Base-by-base conservation (phyloP, 163 green algal genomes). In the Coccomyxa subellipsoidea region DNA sequence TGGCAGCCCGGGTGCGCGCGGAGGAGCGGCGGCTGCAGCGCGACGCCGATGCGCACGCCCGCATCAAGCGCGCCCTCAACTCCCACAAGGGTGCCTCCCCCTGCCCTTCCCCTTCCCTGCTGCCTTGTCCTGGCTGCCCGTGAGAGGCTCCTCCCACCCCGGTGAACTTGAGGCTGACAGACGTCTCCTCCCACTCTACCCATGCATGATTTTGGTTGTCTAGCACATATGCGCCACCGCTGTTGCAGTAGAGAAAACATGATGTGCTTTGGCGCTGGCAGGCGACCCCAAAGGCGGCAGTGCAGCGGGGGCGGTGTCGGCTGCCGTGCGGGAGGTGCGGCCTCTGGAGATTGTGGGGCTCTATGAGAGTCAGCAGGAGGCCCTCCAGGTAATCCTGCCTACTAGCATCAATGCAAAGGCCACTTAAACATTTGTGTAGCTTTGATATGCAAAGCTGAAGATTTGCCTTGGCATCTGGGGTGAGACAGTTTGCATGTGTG, bases 331-430 rank as follows among this genome's bases (percentile, higher is more conserved):
- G 0, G 92, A 96, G 86, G 82, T 96, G 83, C 85, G 93, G 69
- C 90, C 92, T 0, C 85, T 95, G 23, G 92, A 96, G 86, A 90
- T 96, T 54, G 91, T 95, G 9, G 85, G 88, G 9, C 76, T 95
- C 6, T 96, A 96, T 72, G 92, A 96, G 84, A 80, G 79, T 21
- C 86, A 92, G 77, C 81, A 82, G 27, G 92, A 93, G 83, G 85
- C 77, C 0, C 27, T 87, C 36, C 87, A 93, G 54, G 78, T 77
- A 78, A 15, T 21, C 8, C 32, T 18, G 31, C 18, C 66, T 4
- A 73, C 66, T 23, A 27, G 1, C 32, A 4, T 73, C 21, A 32
- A 32, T 73, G 18, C 32, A n/a, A 35, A 72, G 8, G 18, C 27
- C 9, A 72, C 47, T 18, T 18, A 66, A 66, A 18, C 47, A 66